Conservation (phyloP, 2,329 filamentous ascomycete species). For the Penicillium brasilianum region DNA sequence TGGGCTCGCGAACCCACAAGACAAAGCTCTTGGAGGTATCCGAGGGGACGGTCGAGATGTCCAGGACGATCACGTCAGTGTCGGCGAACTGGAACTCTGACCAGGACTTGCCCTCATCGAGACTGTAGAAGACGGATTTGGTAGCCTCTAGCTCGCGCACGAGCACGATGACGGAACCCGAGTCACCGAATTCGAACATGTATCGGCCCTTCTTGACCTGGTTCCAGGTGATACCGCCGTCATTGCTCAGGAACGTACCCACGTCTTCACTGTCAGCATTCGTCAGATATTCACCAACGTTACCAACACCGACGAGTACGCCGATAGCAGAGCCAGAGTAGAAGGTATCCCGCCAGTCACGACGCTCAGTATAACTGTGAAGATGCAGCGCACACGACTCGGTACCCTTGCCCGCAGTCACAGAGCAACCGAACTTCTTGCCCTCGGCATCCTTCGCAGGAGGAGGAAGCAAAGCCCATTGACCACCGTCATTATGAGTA, state of each 20-base stretch:
- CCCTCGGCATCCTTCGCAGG: slow-evolving; percentile 72
- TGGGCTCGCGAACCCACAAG: slow-evolving; percentile 74
- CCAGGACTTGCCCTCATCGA: slow-evolving; percentile 84
- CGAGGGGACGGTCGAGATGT: slow-evolving; percentile 86
- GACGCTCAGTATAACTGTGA: slow-evolving; percentile 92
- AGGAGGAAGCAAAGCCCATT: slow-evolving; percentile 79
- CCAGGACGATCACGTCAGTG: slow-evolving; percentile 71
- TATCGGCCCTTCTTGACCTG: slow-evolving; percentile 85
- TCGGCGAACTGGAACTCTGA: slow-evolving; percentile 73
- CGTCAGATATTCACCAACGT: slow-evolving; percentile 76
- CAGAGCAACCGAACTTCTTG: slow-evolving; percentile 72
- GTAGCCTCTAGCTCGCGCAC: slow-evolving; percentile 73
- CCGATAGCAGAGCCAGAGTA: slow-evolving; percentile 88
- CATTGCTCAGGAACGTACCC: slow-evolving; percentile 87
- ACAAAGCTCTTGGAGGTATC: slow-evolving; percentile 91
- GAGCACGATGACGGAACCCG: slow-evolving; percentile 89
- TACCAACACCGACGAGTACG: slow-evolving; percentile 87
- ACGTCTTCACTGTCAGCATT: slow-evolving; percentile 73
- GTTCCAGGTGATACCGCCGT: slow-evolving; percentile 89
- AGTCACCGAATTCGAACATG: slow-evolving; percentile 94
- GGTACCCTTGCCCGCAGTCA: slow-evolving; percentile 56
- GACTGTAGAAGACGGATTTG: slow-evolving; percentile 73
- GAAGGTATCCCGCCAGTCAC: slow-evolving; percentile 80
- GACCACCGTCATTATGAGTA: slow-evolving; percentile 92
- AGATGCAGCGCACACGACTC: slow-evolving; percentile 84